Evolutionary conservation across 73 alveolate species (phyloP), one percentile per base, ranked within the genome.

Genomic region (Paramecium tetraurelia): DNA sequence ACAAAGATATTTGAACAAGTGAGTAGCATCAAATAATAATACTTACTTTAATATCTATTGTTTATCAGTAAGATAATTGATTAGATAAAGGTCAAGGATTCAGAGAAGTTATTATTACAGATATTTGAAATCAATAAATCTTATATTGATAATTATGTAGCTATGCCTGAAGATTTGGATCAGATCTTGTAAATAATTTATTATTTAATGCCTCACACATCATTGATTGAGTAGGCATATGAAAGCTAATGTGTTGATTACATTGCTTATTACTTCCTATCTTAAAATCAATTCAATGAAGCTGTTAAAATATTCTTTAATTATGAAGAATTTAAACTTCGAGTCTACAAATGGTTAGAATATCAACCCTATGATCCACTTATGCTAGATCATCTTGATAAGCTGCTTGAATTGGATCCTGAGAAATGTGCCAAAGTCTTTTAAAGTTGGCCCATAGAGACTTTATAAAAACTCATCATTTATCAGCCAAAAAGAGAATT

Each of bases 101-200:
- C 86, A 31, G 86, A 72, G 1, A 33, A 36, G 35, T 18, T 72
- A 35, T 5, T 72, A 36, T 43, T 72, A 4, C 18, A 72, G n/a
- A 72, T 72, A 35, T 72, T 72, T 72, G 59, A 72, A 72, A 36
- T 72, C 24, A 72, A 72, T 18, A 72, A 72, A 72, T 40, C 40
- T 20, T 72, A 72, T 38, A 72, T 72, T 18, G 86, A 72, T n/a
- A 72, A 72, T 14, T 72, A 72, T 72, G 59, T 36, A 33, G 57
- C 86, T 2, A 72, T 72, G 86, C 86, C 86, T 4, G 86, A 72
- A 43, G 86, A 72, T 72, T 38, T 72, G 7, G 86, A 72, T 40
- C n/a, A 33, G 12, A 38, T 72, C 33, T 40, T 72, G 16, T 72
- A 72, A 38, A 72, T 72, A 3, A 72, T 72, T 36, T 40, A 72